These are phyloP conservation scores for Chaetomiaceae sp. DNA, from an alignment of 2,329 filamentous ascomycete genomes.

Conservation along the genomic window DNA sequence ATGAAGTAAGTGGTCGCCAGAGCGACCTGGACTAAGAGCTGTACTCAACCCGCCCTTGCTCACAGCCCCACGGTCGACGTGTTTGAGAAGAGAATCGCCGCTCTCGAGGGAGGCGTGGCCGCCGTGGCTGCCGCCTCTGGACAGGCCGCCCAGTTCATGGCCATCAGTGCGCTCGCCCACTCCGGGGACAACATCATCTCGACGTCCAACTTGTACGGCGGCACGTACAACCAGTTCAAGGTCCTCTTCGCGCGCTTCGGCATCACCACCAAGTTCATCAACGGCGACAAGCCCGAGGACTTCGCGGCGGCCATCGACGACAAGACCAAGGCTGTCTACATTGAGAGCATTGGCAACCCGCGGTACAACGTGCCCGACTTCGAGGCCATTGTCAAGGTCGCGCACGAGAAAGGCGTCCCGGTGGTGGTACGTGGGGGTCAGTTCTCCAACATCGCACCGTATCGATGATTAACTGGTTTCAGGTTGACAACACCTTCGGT, in stretches of 20 bases:
- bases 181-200: conserved; percentile 90
- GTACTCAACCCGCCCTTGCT: neutral
- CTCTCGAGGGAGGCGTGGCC: conserved; percentile 84
- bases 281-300: conserved; percentile 71
- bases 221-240: conserved; percentile 97
- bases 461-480: neutral
- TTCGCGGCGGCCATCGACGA: conserved; percentile 82
- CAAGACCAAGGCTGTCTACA: conserved; percentile 84
- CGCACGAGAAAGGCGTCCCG: conserved; percentile 62
- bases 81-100: conserved; percentile 94
- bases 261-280: conserved; percentile 80
- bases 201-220: conserved; percentile 86
- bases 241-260: conserved; percentile 82
- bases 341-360: conserved; percentile 92
- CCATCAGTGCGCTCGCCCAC: conserved; percentile 75
- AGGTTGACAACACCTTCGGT: conserved; percentile 93
- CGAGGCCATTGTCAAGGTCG: conserved; percentile 75
- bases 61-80: conserved; percentile 84
- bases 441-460: neutral
- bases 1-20: conserved; percentile 62
- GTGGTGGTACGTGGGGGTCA: conserved; percentile 44
- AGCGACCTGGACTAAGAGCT: neutral
- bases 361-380: conserved; percentile 90
- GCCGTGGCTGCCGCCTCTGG: conserved; percentile 81
- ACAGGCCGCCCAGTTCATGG: conserved; percentile 88